Base-by-base conservation (phyloP, 805 yeast species). In the Kuraishia floccosa region DNA sequence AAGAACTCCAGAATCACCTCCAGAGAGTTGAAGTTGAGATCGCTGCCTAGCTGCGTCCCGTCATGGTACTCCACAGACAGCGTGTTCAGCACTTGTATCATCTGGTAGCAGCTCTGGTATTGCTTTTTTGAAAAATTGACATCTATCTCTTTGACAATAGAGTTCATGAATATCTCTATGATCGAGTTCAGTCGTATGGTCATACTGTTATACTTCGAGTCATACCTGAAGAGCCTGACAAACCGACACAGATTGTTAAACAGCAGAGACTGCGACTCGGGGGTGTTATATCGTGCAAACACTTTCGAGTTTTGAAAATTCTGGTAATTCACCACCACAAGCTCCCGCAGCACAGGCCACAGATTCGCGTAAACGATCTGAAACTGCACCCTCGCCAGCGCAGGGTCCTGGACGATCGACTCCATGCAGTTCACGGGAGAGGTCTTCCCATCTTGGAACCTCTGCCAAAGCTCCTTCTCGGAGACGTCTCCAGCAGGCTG, bases 151-250 rank as follows among this genome's bases (percentile, higher is more conserved):
- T 72, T 52, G 11, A 83, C 48, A 6, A 80, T 63, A 0, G 91
- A 82, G 46, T 68, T 78, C 25, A 79, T 77, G 46, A 84, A 82
- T 13, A 82, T 58, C 43, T 79, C 89, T 24, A 73, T 49, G 9
- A 76, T 58, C 3, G 79, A 62, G 23, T 63, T 65, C 28, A 79
- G 51, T 36, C 71, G 39, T 4, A 56, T 43, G 1, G 41, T 25
- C 47, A 54, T 43, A 25, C 39, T 52, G 11, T 44, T 33, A 30
- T 43, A 56, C 26, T 20, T 14, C 4, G 32, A 27, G 15, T 35
- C 37, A 6, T 34, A 19, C 27, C 41, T 33, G 36, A 38, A 52
- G 8, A 55, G 21, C 5, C 37, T 41, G 13, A 54, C 25, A 22
- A 55, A 49, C 24, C 36, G 39, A 20, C 42, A 31, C 7, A 55